Evolutionary conservation across 2,329 filamentous ascomycete genomes (phyloP), one percentile per base, ranked within the genome.

Genomic region (Claviceps capensis): DNA sequence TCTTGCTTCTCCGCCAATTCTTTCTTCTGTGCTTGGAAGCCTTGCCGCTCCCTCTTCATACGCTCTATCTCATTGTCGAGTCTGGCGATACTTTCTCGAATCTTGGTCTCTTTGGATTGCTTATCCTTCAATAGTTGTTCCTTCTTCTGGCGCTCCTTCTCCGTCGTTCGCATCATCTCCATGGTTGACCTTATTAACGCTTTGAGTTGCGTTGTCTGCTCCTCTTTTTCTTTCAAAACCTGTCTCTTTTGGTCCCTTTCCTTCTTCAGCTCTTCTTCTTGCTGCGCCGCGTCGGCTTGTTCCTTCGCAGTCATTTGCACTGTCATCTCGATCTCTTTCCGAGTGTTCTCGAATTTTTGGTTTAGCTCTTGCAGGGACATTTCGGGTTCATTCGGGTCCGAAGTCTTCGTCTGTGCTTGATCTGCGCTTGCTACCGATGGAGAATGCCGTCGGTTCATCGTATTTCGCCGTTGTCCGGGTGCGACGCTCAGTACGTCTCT

Each of bases 181-280:
- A 94, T 88, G 5, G 90, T 81, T 46, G 79, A 81, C 50, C 87
- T 83, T 50, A 94, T 83, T 62, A 91, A 84, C 56, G 85, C 85
- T 61, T 86, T 88, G 51, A 96, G 69, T 62, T 89, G 88, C 45
- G 87, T 83, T 48, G 88, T 96, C 49, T 83, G 86, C 61, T 94
- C 88, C 57, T 97, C 91, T 65, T 94, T 95, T 62, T 95, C 88
- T 64, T 87, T 93, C 51, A 93, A 74, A 19, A 83, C 77, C 55
- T 84, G 83, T 60, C 79, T 83, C 64, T 95, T 82, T 49, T 84
- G 78, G 58, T 94, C 87, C 54, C 88, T 85, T 60, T 95, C 88
- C 53, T 82, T 82, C 51, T 83, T 80, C 36, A 95, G 65, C 45
- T 86, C 81, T 41, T 81, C 77, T 57, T 87, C 70, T 50, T 79